phyloP scores from a whole-genome alignment of 108 stramenopile species.

The Chaetoceros tenuissimus region DNA sequence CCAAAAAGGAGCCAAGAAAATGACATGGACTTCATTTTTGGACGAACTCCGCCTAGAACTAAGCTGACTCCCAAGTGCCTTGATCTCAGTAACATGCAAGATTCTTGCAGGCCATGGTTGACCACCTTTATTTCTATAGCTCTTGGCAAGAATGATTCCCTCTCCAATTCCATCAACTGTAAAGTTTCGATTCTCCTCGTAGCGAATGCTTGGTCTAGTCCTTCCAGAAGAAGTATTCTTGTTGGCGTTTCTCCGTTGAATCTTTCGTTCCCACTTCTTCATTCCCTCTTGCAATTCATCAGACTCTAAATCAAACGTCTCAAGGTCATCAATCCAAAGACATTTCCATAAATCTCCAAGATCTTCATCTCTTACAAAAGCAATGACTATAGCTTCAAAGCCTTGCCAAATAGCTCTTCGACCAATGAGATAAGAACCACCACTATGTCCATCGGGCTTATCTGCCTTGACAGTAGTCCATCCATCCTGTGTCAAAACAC shows the following conservation, averaged over 20 bases:
- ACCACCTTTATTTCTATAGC: constrained; percentile 48
- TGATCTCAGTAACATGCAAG: constrained; percentile 61
- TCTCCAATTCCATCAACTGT: constrained; percentile 64
- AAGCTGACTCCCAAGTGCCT: constrained; percentile 1
- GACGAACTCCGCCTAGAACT: constrained; percentile 23
- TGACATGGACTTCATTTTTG: constrained; percentile 54
- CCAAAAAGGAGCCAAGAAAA: constrained; percentile 80
- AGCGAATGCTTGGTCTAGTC: constrained; percentile 32
- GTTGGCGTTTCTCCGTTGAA: constrained; percentile 23
- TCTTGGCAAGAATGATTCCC: constrained; percentile 71
- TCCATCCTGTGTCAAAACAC: constrained; percentile 70
- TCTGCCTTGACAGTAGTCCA: constrained; percentile 62
- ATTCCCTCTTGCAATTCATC: constrained; percentile 62
- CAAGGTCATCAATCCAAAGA: constrained; percentile 60
- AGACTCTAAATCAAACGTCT: constrained; percentile 76
- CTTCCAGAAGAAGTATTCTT: background rate
- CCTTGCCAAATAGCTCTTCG: constrained; percentile 51
- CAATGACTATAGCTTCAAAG: constrained; percentile 70
- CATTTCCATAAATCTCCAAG: constrained; percentile 83
- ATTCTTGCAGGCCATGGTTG: constrained; percentile 82
- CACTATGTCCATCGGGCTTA: constrained; percentile 49
- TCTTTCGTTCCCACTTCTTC: constrained; percentile 47
- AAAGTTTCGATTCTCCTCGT: constrained; percentile 42
- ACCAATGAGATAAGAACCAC: constrained; percentile 61
- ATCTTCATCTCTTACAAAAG: constrained; percentile 66